Base-by-base conservation (phyloP, 192 early-diverging fungal genomes). In the Polychytrium aggregatum region DNA sequence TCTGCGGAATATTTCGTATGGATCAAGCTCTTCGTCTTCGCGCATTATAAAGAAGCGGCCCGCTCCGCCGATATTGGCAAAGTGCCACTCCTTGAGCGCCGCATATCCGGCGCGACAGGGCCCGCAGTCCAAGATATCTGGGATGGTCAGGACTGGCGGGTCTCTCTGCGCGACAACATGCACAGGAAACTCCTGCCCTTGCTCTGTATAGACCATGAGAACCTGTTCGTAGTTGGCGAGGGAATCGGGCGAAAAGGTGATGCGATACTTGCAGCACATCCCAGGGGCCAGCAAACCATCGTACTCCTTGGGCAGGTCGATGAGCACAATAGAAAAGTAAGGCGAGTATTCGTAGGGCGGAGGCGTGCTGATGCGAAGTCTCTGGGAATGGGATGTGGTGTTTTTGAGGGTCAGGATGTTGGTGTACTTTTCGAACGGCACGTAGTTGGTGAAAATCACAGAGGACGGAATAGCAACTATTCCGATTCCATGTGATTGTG, bases 241-340 rank as follows among this genome's bases (percentile, higher is more conserved):
- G 8, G 61, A 61, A 29, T 66, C 44, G 7, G 73, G 73, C 5
- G 34, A 55, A 42, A 76, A 76, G 0, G 58, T 47, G 18, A 76
- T 51, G 16, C 37, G 37, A 45, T 68, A 76, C 30, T 40, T 16
- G 14, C 52, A 55, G 34, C 57, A 56, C 61, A 76, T 57, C 6
- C 68, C 68, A 6, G 73, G 68, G 0, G 73, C 73, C 20, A 76
- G 50, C 27, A 67, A 62, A 3, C 68, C 67, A 16, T 61, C 48
- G 28, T 51, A 41, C 6, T 53, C 39, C 1, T 46, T 24, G 13
- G 72, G 72, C 18, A 63, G 48, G 9, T 43, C 24, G 1, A 53
- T 48, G 17, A 76, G 40, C 18, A 39, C 35, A 22, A 64, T 41
- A 2, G 40, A 30, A 37, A 76, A 76, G 39, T 35, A 59, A 14